Base-by-base conservation (phyloP, 306 rosid genomes). In the Trifolium repens region DNA sequence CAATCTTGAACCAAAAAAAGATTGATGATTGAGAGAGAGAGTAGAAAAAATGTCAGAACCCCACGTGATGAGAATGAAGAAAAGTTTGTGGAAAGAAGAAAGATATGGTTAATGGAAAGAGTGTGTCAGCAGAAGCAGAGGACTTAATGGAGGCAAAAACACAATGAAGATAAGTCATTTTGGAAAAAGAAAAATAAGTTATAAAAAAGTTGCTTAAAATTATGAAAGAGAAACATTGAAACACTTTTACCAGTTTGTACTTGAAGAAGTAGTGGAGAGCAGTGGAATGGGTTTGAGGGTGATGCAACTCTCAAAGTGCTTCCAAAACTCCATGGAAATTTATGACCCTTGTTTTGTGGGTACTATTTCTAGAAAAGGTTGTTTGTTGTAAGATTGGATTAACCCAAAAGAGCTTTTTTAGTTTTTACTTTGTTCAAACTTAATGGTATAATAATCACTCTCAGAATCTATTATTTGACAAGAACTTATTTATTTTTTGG, bases 291-390 rank as follows among this genome's bases (percentile, higher is more conserved):
- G 77, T 40, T 39, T 67, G 82, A 74, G 79, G 54, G 35, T 73
- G 88, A 82, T 67, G 69, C 71, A 76, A 70, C 78, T 44, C 78
- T 44, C 54, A 82, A 66, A 24, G 80, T 77, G 78, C 55, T 40
- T 71, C 87, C 79, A 82, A 70, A 77, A 81, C 83, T 85, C 93
- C 89, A 91, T 89, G 85, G 88, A 85, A 80, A 89, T 88, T 86
- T 84, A 87, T 75, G 89, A 82, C 79, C 32, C 50, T 17, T 39
- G 77, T 15, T 1, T 15, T 1, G 24, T 1, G 58, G 86, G 24
- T 84, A 77, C 88, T 64, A 79, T 60, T 79, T 82, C 42, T 26
- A 66, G 82, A 46, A 85, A 43, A 80, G 90, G 64, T 32, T 63
- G 58, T 52, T 63, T 22, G 24, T 22, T 22, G 44, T 17, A 61